phyloP scores from a whole-genome alignment of 2,329 filamentous ascomycete species.

The Xylariaceae sp. region DNA sequence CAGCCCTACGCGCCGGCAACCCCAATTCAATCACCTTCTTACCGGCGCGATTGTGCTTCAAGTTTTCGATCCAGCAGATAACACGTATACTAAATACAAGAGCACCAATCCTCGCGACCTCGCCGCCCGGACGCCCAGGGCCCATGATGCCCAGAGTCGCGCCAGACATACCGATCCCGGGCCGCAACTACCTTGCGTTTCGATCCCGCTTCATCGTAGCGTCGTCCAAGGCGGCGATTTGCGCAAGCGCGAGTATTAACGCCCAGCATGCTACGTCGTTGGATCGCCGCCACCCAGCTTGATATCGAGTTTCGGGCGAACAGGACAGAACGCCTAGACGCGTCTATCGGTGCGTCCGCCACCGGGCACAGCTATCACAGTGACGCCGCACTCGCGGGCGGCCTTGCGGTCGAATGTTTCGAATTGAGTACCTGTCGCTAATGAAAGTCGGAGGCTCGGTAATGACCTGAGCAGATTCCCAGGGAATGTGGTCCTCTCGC shows the following conservation, averaged over 20 bases:
- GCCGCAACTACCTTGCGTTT: conserved; percentile 52
- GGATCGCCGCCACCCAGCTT: conserved; percentile 36
- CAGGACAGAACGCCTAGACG: not conserved
- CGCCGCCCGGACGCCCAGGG: conserved; percentile 57
- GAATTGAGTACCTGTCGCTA: not conserved
- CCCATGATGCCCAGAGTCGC: conserved; percentile 60
- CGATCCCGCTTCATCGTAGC: no score
- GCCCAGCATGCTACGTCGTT: conserved; percentile 57
- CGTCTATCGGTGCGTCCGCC: not conserved
- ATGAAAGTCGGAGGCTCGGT: not conserved
- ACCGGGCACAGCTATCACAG: not conserved
- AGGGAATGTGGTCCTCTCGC: not conserved
- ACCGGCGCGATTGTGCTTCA: conserved; percentile 62
- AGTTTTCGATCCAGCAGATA: conserved; percentile 59
- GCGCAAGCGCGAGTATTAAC: conserved; percentile 52
- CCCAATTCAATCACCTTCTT: conserved; percentile 49
- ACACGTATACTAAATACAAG: conserved; percentile 63
- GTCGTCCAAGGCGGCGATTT: conserved; percentile 56
- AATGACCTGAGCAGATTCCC: not conserved
- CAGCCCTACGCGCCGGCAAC: conserved; percentile 37
- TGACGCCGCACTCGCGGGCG: not conserved
- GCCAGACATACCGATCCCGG: conserved; percentile 53
- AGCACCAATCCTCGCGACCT: conserved; percentile 54
- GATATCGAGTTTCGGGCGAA: not conserved
- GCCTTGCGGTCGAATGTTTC: not conserved